Conservation (phyloP, 1,284 basidiomycete species). For the Prillingera fragicola region DNA sequence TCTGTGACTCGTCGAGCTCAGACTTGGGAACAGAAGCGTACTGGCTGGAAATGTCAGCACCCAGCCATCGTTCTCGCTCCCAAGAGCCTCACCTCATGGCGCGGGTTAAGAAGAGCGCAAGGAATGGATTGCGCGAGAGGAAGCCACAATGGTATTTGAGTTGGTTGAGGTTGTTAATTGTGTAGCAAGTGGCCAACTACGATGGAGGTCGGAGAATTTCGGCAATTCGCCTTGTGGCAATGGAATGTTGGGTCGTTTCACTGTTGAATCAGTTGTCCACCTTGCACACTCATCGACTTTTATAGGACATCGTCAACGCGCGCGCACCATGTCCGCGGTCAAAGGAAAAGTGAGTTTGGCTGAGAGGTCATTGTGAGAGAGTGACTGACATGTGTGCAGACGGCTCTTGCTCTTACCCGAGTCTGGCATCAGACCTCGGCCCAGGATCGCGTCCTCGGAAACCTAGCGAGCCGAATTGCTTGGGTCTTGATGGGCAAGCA, state of each 20-base stretch:
- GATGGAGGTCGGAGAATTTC: conserved; percentile 2
- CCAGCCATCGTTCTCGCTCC: not conserved
- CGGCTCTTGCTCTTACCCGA: conserved; percentile 83
- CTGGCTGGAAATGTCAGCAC: conserved; percentile 59
- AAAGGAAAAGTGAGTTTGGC: conserved; percentile 32
- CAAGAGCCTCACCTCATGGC: conserved; percentile 6
- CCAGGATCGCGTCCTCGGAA: conserved; percentile 80
- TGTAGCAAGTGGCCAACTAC: not conserved
- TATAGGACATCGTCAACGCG: too few species aligned
- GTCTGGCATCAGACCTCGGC: conserved; percentile 97
- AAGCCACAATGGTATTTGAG: too few species aligned
- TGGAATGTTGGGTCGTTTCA: not conserved
- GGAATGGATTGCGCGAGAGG: not conserved
- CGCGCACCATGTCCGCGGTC: conserved; percentile 23
- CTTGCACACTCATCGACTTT: not conserved
- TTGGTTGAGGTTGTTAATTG: not conserved
- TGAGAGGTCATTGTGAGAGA: not conserved
- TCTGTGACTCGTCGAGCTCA: conserved; percentile 93
- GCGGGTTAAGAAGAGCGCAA: not conserved
- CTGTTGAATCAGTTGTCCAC: not conserved
- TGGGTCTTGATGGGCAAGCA: conserved; percentile 98
- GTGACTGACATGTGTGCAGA: conserved; percentile 53
- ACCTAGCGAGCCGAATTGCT: conserved; percentile 88
- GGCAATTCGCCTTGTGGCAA: conserved; percentile 2
- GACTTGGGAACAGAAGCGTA: conserved; percentile 95